Percentiles rank a stretch among this genome's conserved stretches.
These are phyloP conservation scores for Trichophyton equinum DNA, from an alignment of 2,329 filamentous ascomycete species.

Conservation along the genomic window DNA sequence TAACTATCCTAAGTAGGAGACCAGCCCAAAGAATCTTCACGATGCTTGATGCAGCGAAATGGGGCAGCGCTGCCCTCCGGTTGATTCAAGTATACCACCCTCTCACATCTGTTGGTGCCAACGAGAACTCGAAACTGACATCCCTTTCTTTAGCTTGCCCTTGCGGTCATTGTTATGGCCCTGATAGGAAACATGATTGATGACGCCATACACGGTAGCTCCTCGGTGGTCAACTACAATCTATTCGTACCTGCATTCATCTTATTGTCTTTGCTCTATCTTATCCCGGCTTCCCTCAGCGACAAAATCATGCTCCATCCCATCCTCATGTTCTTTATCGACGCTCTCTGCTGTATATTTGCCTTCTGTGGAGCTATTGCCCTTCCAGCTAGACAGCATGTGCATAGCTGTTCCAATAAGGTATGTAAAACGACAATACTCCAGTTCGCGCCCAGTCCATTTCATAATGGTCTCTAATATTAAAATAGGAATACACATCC, in stretches of 20 bases:
- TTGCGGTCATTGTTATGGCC: constrained; percentile 47
- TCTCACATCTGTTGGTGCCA: not conserved
- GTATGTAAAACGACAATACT: constrained; percentile 24
- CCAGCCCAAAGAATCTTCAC: not conserved
- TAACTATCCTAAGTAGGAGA: not conserved
- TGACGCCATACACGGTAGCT: constrained; percentile 36
- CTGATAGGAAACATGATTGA: constrained; percentile 52
- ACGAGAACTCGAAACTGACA: constrained; percentile 5
- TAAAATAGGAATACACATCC: constrained; percentile 17
- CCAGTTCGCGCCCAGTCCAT: not conserved
- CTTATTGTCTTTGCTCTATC: constrained; percentile 38
- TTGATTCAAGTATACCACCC: constrained; percentile 27
- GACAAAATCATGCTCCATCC: constrained; percentile 31
- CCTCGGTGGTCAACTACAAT: constrained; percentile 44
- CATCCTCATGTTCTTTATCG: constrained; percentile 32
- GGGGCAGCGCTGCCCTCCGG: constrained; percentile 27
- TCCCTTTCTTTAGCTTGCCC: constrained; percentile 39
- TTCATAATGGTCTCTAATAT: not conserved
- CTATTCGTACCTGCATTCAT: constrained; percentile 39
- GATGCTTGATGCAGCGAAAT: not conserved
- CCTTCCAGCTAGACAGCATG: constrained; percentile 35
- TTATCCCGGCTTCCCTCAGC: constrained; percentile 33
- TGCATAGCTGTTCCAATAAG: constrained; percentile 34
- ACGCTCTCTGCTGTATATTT: constrained; percentile 38
- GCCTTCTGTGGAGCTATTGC: constrained; percentile 38